phyloP scores from a whole-genome alignment of 2,329 filamentous ascomycete species.

The Apiospora marii region DNA sequence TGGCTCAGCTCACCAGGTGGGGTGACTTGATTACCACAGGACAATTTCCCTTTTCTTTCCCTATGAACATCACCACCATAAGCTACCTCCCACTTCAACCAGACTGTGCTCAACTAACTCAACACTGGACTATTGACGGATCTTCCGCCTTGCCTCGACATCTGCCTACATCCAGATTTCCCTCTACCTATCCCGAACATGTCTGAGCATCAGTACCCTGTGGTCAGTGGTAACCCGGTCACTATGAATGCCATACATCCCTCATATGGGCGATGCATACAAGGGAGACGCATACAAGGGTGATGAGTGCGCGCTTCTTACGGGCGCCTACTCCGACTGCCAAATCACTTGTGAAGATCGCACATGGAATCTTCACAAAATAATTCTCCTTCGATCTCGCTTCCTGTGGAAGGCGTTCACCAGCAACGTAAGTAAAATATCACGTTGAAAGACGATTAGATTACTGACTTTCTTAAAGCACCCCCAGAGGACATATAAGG shows the following conservation, averaged over 20 bases:
- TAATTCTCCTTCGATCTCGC: constrained; percentile 7
- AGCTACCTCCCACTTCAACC: no score
- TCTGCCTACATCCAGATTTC: neutral
- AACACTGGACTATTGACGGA: no score
- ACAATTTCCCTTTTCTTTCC: neutral
- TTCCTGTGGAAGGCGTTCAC: constrained; percentile 19
- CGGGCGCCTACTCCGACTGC: neutral
- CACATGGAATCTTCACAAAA: constrained; percentile 20
- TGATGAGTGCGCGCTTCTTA: neutral
- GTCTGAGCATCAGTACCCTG: neutral
- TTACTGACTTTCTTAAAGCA: neutral
- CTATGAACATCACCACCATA: neutral
- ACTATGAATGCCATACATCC: no score
- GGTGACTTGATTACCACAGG: no score
- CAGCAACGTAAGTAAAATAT: neutral
- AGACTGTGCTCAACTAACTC: no score
- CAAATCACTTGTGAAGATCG: constrained; percentile 18
- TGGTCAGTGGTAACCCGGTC: no score
- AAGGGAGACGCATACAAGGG: no score
- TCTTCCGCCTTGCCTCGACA: neutral
- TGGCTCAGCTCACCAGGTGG: no score
- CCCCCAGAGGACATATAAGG: neutral
- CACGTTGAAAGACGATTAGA: no score
- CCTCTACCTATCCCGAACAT: neutral
- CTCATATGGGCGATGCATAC: no score